Percentiles rank a stretch among this genome's conserved stretches.
These are phyloP conservation scores for Thielaviopsis ethacetica DNA, from an alignment of 2,329 filamentous ascomycete species.

Conservation along the genomic window DNA sequence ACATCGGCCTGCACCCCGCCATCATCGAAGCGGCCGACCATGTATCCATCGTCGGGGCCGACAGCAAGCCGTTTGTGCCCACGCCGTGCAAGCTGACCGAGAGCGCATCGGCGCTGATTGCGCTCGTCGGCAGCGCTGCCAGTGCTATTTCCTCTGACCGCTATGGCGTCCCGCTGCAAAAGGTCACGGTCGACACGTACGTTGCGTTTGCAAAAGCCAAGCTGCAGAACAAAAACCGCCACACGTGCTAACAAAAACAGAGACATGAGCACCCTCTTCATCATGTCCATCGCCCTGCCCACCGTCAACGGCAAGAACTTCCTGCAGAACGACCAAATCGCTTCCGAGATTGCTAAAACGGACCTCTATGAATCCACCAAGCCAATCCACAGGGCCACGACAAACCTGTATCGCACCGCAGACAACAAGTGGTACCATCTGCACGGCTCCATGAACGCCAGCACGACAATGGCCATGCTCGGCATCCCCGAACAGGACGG, in stretches of 20 bases:
- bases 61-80: slow-evolving; percentile 15
- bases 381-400: slow-evolving; percentile 17
- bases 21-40: neutral
- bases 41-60: neutral
- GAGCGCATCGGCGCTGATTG: slow-evolving; percentile 24
- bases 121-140: slow-evolving; percentile 15
- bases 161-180: slow-evolving; percentile 8
- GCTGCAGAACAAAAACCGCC: too few species aligned
- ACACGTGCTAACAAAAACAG: neutral
- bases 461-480: slow-evolving; percentile 12
- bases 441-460: slow-evolving; percentile 15
- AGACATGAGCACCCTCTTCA: slow-evolving; percentile 1
- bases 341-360: slow-evolving; percentile 15
- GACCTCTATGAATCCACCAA: slow-evolving; percentile 12
- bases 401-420: slow-evolving; percentile 14
- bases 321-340: slow-evolving; percentile 13
- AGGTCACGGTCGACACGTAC: slow-evolving; percentile 11
- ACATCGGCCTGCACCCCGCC: neutral
- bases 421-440: slow-evolving; percentile 15
- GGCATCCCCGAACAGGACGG: slow-evolving; percentile 12
- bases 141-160: slow-evolving; percentile 9
- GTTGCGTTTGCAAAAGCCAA: too few species aligned
- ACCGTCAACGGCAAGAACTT: slow-evolving; percentile 8
- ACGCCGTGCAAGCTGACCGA: slow-evolving; percentile 27
- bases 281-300: slow-evolving; percentile 9